Evolutionary conservation across 2,329 filamentous ascomycete genomes (phyloP).

Genomic region (Cercospora sp.): DNA sequence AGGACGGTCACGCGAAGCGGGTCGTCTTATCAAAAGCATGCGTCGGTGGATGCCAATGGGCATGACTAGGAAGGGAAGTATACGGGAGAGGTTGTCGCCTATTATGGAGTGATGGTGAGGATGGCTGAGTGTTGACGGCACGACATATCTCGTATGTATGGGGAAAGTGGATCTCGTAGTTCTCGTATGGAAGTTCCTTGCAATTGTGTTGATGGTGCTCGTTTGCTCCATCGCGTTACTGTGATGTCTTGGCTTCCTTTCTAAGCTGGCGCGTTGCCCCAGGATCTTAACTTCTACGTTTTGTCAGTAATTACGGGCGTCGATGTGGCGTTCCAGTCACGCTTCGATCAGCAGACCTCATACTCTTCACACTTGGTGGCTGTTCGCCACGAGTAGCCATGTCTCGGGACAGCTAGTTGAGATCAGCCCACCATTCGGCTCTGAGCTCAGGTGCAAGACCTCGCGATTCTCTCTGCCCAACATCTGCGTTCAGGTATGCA

Average conservation of each 20-base stretch:
- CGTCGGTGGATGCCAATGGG: conserved; percentile 13
- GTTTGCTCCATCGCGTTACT: no score
- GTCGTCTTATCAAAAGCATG: conserved; percentile 16
- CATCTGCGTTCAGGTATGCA: no score
- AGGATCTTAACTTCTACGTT: background rate
- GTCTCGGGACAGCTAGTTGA: background rate
- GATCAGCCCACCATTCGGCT: background rate
- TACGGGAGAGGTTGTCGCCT: background rate
- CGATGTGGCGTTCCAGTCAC: background rate
- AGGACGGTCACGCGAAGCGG: conserved; percentile 16
- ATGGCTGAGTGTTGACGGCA: background rate
- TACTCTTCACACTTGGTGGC: background rate
- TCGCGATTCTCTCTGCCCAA: no score
- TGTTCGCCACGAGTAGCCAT: background rate
- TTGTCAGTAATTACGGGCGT: background rate
- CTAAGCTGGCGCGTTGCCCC: no score
- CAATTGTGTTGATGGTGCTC: no score
- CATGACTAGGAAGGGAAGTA: background rate
- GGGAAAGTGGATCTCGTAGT: background rate
- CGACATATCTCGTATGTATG: background rate
- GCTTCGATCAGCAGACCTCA: background rate
- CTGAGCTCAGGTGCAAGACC: no score
- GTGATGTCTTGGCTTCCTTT: background rate
- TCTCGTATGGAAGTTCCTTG: background rate
- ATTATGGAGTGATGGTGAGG: conserved; percentile 1